Evolutionary conservation across 2,329 filamentous ascomycete species (phyloP).

Genomic region (Fusarium poae): DNA sequence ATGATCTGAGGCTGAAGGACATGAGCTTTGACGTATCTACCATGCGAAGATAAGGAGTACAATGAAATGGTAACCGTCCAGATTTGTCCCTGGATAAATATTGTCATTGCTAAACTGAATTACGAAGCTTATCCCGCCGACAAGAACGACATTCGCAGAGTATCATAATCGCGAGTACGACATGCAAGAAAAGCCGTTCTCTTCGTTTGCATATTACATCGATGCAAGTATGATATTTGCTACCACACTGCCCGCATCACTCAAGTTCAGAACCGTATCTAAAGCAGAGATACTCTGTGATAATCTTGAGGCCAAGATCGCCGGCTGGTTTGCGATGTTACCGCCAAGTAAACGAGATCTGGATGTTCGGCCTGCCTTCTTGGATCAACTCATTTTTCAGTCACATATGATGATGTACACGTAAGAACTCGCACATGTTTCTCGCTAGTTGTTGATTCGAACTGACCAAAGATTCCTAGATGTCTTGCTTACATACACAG

Average conservation of each 20-base stretch:
- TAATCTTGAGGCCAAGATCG: neutral
- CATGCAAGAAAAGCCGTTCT: neutral
- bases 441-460: neutral
- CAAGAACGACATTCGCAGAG: neutral
- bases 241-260: neutral
- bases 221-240: neutral
- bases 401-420: conserved; percentile 1
- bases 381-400: neutral
- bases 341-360: neutral
- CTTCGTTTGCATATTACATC: neutral
- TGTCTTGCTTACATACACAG: neutral
- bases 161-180: neutral
- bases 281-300: neutral
- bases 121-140: neutral
- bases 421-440: neutral
- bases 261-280: neutral
- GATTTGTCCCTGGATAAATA: neutral
- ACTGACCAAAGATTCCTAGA: neutral
- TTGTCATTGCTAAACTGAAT: neutral
- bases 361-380: neutral
- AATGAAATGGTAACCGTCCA: neutral
- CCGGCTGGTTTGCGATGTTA: neutral
- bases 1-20: neutral
- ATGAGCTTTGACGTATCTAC: neutral
- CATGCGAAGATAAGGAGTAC: neutral